Base-by-base conservation (phyloP, 106 monocot species). In the Acanthochlamys bracteata region DNA sequence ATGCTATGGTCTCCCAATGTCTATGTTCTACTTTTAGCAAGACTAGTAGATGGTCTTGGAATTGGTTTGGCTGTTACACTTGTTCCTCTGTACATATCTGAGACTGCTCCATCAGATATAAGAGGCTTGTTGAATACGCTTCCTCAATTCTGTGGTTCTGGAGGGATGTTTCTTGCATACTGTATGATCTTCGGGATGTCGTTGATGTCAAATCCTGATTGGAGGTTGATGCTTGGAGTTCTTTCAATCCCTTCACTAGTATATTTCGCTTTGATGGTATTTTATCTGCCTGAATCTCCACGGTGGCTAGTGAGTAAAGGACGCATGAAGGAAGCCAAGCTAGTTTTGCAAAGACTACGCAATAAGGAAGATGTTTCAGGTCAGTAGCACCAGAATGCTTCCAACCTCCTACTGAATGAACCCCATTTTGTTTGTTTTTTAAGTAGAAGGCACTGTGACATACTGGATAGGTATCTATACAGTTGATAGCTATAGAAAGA, bases 221-320 rank as follows among this genome's bases (percentile, higher is more conserved):
- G 86, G 86, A 83, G 86, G 59, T 42, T 82, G 65, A 87, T 87
- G 83, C 80, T 87, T 40, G 86, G 86, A 41, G 76, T 83, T 70
- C 74, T 87, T 24, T 75, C 73, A 0, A 75, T 83, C 53, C 86
- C 86, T 33, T 83, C 83, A 6, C 55, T 87, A 11, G 0, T 87
- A 9, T 87, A 67, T 72, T 77, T 87, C 62, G 71, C 69, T 27
- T 53, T 87, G 23, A 74, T 83, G 17, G 47, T 83, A 52, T 83
- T 87, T 59, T 87, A 73, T 67, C 69, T 87, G 68, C 83, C 86
- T 3, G 86, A 87, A 69, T 87, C 86, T 0, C 85, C 85, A 11
- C 78, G 85, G 66, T 85, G 85, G 85, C 85, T 85, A 61, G 85
- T 85, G 19, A 87, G 86, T 53, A 87, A 87, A 80, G 86, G 86